phyloP scores from a whole-genome alignment of 1,284 basidiomycete genomes.

The Leccinum angustisporum region DNA sequence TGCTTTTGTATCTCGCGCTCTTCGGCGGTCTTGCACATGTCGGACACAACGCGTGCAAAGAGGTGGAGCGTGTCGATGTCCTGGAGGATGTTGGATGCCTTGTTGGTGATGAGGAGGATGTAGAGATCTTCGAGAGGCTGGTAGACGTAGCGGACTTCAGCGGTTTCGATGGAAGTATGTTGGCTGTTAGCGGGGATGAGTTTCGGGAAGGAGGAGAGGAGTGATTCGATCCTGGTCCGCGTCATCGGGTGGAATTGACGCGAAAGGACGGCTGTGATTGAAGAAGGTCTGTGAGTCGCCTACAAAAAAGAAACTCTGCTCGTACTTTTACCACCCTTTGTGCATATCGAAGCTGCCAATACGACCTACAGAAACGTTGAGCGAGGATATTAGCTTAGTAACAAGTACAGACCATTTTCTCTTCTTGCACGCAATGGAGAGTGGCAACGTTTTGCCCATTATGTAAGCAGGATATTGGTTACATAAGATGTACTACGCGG shows the following conservation, averaged over 20 bases:
- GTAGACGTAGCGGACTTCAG: conserved; percentile 96
- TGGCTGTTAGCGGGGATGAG: conserved; percentile 45
- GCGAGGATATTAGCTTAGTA: no score
- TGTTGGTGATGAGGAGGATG: conserved; percentile 97
- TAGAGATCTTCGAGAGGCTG: conserved; percentile 98
- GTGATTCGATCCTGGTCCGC: conserved; percentile 70
- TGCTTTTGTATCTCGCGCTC: conserved; percentile 91
- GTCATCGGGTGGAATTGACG: conserved; percentile 82
- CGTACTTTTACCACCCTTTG: conserved; percentile 88
- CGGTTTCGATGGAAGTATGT: conserved; percentile 94
- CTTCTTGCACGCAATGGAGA: no score
- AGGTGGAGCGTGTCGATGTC: conserved; percentile 97
- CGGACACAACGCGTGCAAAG: conserved; percentile 91
- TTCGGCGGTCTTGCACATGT: conserved; percentile 84
- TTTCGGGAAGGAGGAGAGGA: conserved; percentile 96
- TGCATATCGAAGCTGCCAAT: conserved; percentile 91
- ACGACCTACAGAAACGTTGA: conserved; percentile 57
- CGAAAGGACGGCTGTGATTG: conserved; percentile 81
- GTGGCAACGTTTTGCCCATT: no score
- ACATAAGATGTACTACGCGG: no score
- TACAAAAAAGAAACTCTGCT: background rate
- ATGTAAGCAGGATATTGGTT: no score
- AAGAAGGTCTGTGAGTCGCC: background rate
- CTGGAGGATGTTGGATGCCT: conserved; percentile 96
- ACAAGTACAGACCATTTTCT: no score